A percentile compares a stretch with the other conserved stretches of the same genome.
Evolutionary conservation across 176 grass and related monocot genomes (phyloP).

Genomic region (Poa pratensis): DNA sequence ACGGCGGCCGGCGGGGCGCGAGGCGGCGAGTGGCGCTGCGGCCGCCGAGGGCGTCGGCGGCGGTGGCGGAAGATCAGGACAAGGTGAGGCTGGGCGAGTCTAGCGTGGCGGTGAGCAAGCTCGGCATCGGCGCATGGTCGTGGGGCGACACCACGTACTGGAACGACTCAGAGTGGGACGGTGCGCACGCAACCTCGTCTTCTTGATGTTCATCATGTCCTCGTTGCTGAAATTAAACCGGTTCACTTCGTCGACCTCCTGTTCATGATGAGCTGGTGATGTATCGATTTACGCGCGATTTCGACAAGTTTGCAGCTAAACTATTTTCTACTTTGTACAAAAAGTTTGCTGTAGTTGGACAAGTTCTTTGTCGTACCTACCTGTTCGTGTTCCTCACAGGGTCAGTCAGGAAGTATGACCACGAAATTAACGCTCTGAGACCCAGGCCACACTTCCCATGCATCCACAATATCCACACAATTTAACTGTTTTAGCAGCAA

Average conservation of each 20-base stretch:
- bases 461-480: neutral
- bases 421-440: neutral
- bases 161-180: slow-evolving; percentile 91
- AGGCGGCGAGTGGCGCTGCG: neutral
- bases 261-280: neutral
- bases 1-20: neutral
- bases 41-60: slow-evolving; percentile 12
- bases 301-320: neutral
- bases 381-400: neutral
- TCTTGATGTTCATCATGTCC: no score
- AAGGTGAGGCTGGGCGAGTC: slow-evolving; percentile 81
- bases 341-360: neutral
- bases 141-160: slow-evolving; percentile 97
- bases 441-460: slow-evolving; percentile 18
- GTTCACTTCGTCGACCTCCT: neutral
- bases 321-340: neutral
- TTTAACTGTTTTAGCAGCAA: neutral
- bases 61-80: slow-evolving; percentile 48
- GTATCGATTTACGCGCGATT: neutral
- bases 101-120: slow-evolving; percentile 67
- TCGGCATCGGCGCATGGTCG: slow-evolving; percentile 86
- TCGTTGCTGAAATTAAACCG: neutral
- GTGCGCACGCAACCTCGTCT: slow-evolving; percentile 29
- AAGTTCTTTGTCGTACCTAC: neutral
- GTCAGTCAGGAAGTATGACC: neutral